Percentiles rank a stretch among this genome's conserved stretches.
These are phyloP conservation scores for Pseudopyrenochaeta lycopersici DNA, from an alignment of 2,329 filamentous ascomycete genomes.

Conservation along the genomic window DNA sequence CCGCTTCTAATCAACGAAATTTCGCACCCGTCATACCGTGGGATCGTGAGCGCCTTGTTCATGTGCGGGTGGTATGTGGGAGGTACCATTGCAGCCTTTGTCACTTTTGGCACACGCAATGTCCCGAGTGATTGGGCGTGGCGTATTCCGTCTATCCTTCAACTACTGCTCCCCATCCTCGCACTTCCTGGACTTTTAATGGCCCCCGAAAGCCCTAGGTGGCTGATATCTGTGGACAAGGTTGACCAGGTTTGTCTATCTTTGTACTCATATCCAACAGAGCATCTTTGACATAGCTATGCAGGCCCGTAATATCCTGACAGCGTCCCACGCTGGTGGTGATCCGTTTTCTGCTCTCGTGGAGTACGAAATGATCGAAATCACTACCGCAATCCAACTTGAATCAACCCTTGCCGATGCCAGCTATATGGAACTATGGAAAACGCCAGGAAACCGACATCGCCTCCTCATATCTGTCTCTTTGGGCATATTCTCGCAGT, in stretches of 20 bases:
- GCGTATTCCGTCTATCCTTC: constrained; percentile 56
- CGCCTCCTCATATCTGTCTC: constrained; percentile 49
- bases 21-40: constrained; percentile 52
- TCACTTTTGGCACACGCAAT: constrained; percentile 57
- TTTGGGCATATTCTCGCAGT: constrained; percentile 41
- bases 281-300: too few relatives aligned
- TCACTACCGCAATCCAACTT: constrained; percentile 6
- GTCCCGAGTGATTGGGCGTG: constrained; percentile 52
- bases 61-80: constrained; percentile 55
- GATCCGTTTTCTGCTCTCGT: constrained; percentile 28
- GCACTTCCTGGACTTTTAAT: constrained; percentile 54
- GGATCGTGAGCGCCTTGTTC: constrained; percentile 45
- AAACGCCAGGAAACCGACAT: constrained; percentile 45
- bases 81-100: constrained; percentile 45
- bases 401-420: constrained; percentile 19
- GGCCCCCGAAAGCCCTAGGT: constrained; percentile 51
- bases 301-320: constrained; percentile 1
- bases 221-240: constrained; percentile 57
- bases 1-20: constrained; percentile 54
- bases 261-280: too few relatives aligned
- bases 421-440: constrained; percentile 21
- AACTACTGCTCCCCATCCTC: constrained; percentile 23
- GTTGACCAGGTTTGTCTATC: constrained; percentile 43
- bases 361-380: constrained; percentile 19
- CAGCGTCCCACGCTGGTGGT: constrained; percentile 15